phyloP scores from a whole-genome alignment of 164 flowering plant species.

The Aristolochia contorta region DNA sequence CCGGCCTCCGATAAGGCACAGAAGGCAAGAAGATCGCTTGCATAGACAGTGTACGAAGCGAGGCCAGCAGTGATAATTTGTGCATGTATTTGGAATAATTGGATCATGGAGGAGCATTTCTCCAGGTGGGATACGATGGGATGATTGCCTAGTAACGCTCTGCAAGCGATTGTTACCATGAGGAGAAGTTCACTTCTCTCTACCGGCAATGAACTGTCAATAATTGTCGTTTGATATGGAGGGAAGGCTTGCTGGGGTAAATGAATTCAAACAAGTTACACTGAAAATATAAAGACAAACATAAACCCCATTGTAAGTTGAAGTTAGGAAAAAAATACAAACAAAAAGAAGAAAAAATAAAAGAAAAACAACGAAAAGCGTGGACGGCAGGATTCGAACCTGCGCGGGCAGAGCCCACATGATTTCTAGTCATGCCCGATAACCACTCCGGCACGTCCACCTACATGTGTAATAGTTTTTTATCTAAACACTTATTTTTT shows the following conservation, averaged over 20 bases:
- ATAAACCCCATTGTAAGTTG: too few relatives aligned
- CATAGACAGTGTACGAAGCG: constrained; percentile 35
- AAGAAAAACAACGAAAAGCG: constrained; percentile 14
- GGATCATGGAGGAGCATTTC: constrained; percentile 39
- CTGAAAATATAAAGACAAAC: too few relatives aligned
- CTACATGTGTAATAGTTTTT: too few relatives aligned
- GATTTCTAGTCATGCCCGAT: constrained; percentile 99
- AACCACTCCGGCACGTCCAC: constrained; percentile 99
- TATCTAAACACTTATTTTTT: too few relatives aligned
- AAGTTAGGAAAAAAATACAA: too few relatives aligned
- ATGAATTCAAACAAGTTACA: too few relatives aligned
- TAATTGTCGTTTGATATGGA: neutral
- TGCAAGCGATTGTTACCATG: neutral
- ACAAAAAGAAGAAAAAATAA: neutral
- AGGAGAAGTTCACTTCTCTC: too few relatives aligned
- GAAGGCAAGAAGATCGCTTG: constrained; percentile 49
- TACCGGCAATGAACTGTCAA: too few relatives aligned
- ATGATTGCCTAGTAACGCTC: constrained; percentile 9
- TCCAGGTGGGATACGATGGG: constrained; percentile 38
- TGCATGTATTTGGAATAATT: constrained; percentile 59
- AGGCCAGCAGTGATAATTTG: constrained; percentile 49
- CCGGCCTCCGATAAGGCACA: constrained; percentile 45
- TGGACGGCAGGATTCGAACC: constrained; percentile 99
- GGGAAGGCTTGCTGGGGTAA: neutral
- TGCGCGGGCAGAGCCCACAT: constrained; percentile 98